Conservation (phyloP, 306 rosid genomes). For the Astragalus glycyphyllos region DNA sequence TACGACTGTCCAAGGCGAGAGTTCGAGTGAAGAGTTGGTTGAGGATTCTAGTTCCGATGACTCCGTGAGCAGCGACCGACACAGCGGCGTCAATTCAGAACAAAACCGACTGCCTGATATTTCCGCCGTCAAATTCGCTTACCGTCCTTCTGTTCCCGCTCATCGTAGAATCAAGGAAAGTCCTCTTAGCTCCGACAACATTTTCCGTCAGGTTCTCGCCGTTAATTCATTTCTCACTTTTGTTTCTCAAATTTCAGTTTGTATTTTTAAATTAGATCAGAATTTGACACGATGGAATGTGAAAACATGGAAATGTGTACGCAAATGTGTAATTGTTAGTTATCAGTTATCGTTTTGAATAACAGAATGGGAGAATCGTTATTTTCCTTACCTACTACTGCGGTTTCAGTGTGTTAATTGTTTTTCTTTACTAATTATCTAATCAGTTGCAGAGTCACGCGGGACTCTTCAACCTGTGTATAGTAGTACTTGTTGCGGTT, state of each 20-base stretch:
- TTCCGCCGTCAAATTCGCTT: conserved; percentile 48
- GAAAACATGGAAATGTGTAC: not conserved
- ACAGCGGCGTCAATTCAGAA: not conserved
- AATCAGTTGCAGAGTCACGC: conserved; percentile 85
- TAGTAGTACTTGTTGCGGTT: conserved; percentile 94
- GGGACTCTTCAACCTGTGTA: conserved; percentile 94
- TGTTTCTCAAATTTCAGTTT: not conserved
- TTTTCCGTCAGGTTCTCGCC: conserved; percentile 74
- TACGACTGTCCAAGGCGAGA: conserved; percentile 42
- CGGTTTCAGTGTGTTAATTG: not conserved
- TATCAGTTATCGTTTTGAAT: not conserved
- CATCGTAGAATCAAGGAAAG: conserved; percentile 82
- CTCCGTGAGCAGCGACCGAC: conserved; percentile 28
- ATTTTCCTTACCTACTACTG: conserved; percentile 12
- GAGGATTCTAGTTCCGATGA: conserved; percentile 48
- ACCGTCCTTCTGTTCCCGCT: conserved; percentile 83
- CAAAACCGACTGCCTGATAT: conserved; percentile 1
- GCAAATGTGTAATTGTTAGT: not conserved
- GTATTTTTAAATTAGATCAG: not conserved
- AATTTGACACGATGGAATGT: not conserved
- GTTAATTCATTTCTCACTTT: not conserved
- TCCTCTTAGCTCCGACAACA: conserved; percentile 88
- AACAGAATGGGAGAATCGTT: not conserved
- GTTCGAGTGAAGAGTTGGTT: conserved; percentile 41
- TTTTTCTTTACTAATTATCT: conserved; percentile 40